Percentiles rank a stretch among this genome's conserved stretches.
Conservation (phyloP, 371 early-diverging fungal genomes). For the Mortierella sp. region DNA sequence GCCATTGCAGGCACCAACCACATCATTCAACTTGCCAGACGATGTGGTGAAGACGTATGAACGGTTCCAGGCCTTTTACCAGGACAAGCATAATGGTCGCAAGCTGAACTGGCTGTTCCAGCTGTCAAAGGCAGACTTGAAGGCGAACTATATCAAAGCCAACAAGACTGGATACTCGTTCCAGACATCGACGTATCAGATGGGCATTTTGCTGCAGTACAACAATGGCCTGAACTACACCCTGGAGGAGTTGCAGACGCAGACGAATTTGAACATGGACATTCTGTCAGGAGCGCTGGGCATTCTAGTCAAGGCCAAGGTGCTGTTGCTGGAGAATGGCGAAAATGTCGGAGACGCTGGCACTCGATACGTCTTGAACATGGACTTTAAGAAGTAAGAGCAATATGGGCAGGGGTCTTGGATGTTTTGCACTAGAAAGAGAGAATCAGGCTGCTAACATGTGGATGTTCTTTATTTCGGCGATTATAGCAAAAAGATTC, state of each 20-base stretch:
- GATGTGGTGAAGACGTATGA: slow-evolving; percentile 83
- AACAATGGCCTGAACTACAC: slow-evolving; percentile 73
- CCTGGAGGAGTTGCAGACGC: slow-evolving; percentile 69
- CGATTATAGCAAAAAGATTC: slow-evolving; percentile 76
- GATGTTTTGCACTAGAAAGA: no score
- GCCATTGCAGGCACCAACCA: slow-evolving; percentile 87
- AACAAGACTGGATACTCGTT: slow-evolving; percentile 78
- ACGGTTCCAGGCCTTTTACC: slow-evolving; percentile 85
- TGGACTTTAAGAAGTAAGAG: slow-evolving; percentile 84
- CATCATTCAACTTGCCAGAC: slow-evolving; percentile 85
- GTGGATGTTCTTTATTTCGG: neutral
- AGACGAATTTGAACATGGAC: slow-evolving; percentile 79
- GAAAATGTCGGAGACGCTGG: slow-evolving; percentile 62
- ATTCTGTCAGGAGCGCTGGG: slow-evolving; percentile 76
- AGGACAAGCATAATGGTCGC: slow-evolving; percentile 83
- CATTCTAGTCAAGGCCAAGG: slow-evolving; percentile 85
- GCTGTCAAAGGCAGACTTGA: slow-evolving; percentile 87
- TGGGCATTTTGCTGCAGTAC: slow-evolving; percentile 90
- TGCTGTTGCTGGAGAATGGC: slow-evolving; percentile 66
- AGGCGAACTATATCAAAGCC: slow-evolving; percentile 80
- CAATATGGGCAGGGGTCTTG: no score
- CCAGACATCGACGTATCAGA: slow-evolving; percentile 89
- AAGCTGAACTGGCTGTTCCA: slow-evolving; percentile 95
- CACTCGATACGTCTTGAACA: slow-evolving; percentile 78
- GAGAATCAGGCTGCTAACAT: no score